Percentiles rank a stretch among this genome's conserved stretches.
phyloP scores from a whole-genome alignment of 2,329 filamentous ascomycete genomes.

The Botrytis elliptica region DNA sequence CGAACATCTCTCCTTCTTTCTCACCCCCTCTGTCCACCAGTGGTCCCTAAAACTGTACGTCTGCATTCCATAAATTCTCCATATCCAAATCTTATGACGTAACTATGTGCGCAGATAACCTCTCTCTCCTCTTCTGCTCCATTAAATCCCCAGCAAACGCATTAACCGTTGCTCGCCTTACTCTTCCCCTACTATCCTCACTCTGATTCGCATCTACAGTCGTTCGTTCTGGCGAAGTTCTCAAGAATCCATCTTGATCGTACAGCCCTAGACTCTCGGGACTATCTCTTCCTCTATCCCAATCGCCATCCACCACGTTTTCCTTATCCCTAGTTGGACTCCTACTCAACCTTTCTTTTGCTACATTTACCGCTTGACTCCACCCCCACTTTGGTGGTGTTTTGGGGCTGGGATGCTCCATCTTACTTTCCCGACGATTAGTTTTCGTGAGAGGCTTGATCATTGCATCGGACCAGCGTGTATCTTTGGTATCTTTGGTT shows the following conservation, averaged over 20 bases:
- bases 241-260: constrained; percentile 34
- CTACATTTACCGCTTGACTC: constrained; percentile 10
- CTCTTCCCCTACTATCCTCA: background rate
- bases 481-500: background rate
- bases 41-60: too few relatives aligned
- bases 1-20: background rate
- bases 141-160: background rate
- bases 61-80: background rate
- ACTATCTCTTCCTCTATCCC: background rate
- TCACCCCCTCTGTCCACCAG: too few relatives aligned
- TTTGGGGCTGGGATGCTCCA: constrained; percentile 31
- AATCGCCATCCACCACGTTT: background rate
- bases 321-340: constrained; percentile 9
- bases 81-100: background rate
- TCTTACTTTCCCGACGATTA: constrained; percentile 27
- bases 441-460: constrained; percentile 20
- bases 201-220: background rate
- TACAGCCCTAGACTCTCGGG: constrained; percentile 29
- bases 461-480: constrained; percentile 30
- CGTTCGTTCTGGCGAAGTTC: constrained; percentile 24
- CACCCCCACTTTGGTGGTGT: constrained; percentile 26
- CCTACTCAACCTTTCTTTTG: background rate
- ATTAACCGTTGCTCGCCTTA: background rate
- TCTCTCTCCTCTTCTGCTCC: background rate
- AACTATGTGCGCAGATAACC: background rate